Percentiles rank a stretch among this genome's conserved stretches.
These are phyloP conservation scores for Pestalotiopsis fici DNA, from an alignment of 2,329 filamentous ascomycete genomes.

Conservation along the genomic window DNA sequence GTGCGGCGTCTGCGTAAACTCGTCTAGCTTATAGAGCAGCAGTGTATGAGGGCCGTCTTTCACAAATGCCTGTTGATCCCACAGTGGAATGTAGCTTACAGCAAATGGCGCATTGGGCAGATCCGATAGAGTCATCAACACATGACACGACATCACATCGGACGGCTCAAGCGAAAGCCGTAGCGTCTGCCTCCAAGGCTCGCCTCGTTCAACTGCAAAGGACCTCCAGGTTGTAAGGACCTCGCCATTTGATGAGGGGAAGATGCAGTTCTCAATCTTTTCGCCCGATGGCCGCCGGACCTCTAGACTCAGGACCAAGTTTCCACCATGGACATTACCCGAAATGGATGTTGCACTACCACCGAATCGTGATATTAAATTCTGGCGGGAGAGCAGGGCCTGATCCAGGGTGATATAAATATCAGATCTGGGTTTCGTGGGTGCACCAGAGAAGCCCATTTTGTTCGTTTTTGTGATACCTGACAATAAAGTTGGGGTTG, in stretches of 20 bases:
- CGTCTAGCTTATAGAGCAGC: slow-evolving; percentile 88
- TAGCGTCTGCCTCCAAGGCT: slow-evolving; percentile 86
- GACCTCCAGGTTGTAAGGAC: slow-evolving; percentile 87
- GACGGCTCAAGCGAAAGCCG: slow-evolving; percentile 76
- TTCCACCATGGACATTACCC: slow-evolving; percentile 63
- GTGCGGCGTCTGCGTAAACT: slow-evolving; percentile 73
- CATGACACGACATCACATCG: slow-evolving; percentile 79
- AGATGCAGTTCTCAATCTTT: slow-evolving; percentile 86
- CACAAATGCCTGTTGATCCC: slow-evolving; percentile 89
- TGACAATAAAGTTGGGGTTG: slow-evolving; percentile 84
- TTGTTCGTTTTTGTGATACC: slow-evolving; percentile 80
- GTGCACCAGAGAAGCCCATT: slow-evolving; percentile 92
- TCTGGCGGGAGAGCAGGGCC: slow-evolving; percentile 76
- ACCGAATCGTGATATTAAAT: slow-evolving; percentile 63
- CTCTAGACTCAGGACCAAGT: slow-evolving; percentile 86
- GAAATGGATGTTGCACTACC: slow-evolving; percentile 77
- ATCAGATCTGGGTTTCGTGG: slow-evolving; percentile 84
- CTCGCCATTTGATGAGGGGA: slow-evolving; percentile 77
- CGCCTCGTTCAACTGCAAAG: slow-evolving; percentile 74
- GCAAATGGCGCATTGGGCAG: slow-evolving; percentile 87
- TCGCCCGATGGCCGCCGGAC: slow-evolving; percentile 79
- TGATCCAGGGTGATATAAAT: slow-evolving; percentile 89
- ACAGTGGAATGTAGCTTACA: slow-evolving; percentile 88
- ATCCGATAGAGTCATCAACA: slow-evolving; percentile 89
- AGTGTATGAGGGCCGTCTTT: slow-evolving; percentile 81